Evolutionary conservation across 2,329 filamentous ascomycete genomes (phyloP), one percentile per base, ranked within the genome.

Genomic region (Arachnopeziza araneosa): DNA sequence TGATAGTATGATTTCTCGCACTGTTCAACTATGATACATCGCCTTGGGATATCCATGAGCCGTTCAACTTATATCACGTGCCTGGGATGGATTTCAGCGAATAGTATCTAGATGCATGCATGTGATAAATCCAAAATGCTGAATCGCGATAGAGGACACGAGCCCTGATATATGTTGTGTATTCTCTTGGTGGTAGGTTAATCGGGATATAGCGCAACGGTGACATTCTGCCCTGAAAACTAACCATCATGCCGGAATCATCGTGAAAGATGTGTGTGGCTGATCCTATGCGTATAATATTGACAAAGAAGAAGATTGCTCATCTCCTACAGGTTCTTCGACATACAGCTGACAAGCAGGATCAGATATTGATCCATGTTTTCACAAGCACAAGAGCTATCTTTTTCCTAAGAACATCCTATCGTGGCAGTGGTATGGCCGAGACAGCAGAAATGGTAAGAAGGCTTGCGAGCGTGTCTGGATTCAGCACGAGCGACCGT

Each of bases 371-470:
- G 19, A 3, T 52, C 19, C 51, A 67, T 53, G 63, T 68, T 1
- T 66, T 52, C 52, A 55, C 19, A 8, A 63, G 59, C 19, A 67
- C 63, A 14, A 24, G 49, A 21, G 62, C 51, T 22, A 58, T 73
- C 5, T 44, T 70, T 0, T 75, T 75, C 50, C 61, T 74, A 24
- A 72, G 68, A 21, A 74, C 72, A 19, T 72, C 71, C 7, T 70
- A 74, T 56, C 60, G 62, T n/a, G 71, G 72, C 19, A 72, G 69
- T 54, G 62, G 57, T 32, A 56, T 60, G 51, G 70, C 68, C 44
- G 63, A 58, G 51, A 56, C 67, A 8, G 69, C 52, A 19, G 66
- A 59, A 24, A 36, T 71, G 22, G 32, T 70, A 4, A 64, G 63
- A 14, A 67, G 22, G n/a, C 9, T 52, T 24, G 50, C 22, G 7